Evolutionary conservation across 2,329 filamentous ascomycete genomes (phyloP).

Genomic region (Byssothecium circinans): DNA sequence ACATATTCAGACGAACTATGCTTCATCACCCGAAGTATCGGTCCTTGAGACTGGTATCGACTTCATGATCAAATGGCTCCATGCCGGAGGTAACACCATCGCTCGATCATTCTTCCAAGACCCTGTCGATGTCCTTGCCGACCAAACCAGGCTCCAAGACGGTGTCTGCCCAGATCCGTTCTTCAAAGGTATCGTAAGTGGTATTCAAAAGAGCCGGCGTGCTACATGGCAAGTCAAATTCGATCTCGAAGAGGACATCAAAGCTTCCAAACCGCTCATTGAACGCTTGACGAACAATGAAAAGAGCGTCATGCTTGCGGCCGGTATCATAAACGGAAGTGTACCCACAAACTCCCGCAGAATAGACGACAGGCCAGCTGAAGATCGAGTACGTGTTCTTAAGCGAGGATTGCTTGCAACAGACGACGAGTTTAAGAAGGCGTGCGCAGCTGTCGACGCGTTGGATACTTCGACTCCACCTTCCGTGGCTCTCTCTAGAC

Average conservation of each 20-base stretch:
- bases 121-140: conserved; percentile 22
- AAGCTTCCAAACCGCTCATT: conserved; percentile 27
- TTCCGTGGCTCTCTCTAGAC: conserved; percentile 19
- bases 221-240: conserved; percentile 26
- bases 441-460: conserved; percentile 6
- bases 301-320: conserved; percentile 12
- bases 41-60: conserved; percentile 29
- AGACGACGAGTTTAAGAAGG: conserved; percentile 6
- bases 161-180: conserved; percentile 3
- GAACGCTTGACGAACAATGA: conserved; percentile 31
- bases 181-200: conserved; percentile 20
- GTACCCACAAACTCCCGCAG: not conserved
- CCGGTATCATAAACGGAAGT: conserved; percentile 3
- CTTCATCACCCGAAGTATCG: conserved; percentile 1
- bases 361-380: not conserved
- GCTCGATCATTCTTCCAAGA: conserved; percentile 37
- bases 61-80: conserved; percentile 34
- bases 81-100: conserved; percentile 26
- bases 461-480: conserved; percentile 9
- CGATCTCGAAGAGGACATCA: conserved; percentile 30
- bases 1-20: not conserved
- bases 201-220: conserved; percentile 25
- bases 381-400: not conserved
- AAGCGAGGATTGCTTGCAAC: conserved; percentile 5
- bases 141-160: not conserved